Evolutionary conservation across 768 basidiomycete species (phyloP), one percentile per base, ranked within the genome.

Genomic region (Coprinellus aureogranulatus): DNA sequence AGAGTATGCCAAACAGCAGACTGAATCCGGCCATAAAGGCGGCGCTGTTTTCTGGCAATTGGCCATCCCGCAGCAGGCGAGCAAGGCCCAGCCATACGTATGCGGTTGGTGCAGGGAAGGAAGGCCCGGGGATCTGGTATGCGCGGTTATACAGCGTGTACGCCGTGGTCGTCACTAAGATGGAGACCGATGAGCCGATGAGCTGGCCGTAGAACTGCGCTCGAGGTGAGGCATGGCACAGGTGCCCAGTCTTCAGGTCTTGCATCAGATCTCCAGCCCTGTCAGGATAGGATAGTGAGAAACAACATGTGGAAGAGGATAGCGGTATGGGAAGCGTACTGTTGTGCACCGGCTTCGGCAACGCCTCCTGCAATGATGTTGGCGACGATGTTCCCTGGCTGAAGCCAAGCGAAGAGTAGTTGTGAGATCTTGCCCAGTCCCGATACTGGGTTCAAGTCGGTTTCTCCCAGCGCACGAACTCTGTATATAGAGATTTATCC

Each of bases 211-310:
- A 95, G 69, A 98, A 97, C 67, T 96, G 96, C 2, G 93, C 92
- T 64, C 92, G 80, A 47, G 96, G 96, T 23, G 94, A 95, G 9
- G 94, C 94, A 61, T 81, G 83, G 54, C 92, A 83, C n/a, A 98
- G 76, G 70, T 97, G 92, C 0, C 96, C 96, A 2, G 96, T 97
- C 75, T 98, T 98, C 58, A 98, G 77, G 72, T 98, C 96, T 75
- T 98, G 96, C 96, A 98, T 98, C 9, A 98, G 83, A 68, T 98
- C 96, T 16, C 94, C 96, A 6, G 95, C 94, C 70, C 92, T 94
- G 61, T 6, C 18, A 28, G 34, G 8, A 52, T 28, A 11, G 28
- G 25, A 51, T 56, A 48, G 47, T n/a, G 39, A 58, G 9, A n/a
- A n/a, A n/a, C 9, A 50, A 14, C 23, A 18, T 34, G 14, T 54